Evolutionary conservation across 257 asterid species (phyloP), one percentile per base, ranked within the genome.

Genomic region (Przewalskia tangutica): DNA sequence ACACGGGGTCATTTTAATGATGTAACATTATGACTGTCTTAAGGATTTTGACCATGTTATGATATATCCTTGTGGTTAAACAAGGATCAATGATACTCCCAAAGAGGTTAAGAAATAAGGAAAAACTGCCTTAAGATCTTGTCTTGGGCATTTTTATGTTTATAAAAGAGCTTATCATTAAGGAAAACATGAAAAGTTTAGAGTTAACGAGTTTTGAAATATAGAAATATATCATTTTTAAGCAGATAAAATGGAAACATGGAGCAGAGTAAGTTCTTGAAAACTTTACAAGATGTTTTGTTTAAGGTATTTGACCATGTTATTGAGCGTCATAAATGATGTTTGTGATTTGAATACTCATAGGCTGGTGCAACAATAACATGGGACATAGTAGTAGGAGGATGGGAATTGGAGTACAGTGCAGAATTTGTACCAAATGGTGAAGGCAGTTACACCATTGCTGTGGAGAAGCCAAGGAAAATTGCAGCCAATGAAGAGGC

Each of bases 301-400:
- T 59, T 77, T 11, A 46, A 80, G 12, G 58, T 63, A 23, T 62
- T 27, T 54, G 67, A 59, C 38, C 20, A 79, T n/a, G 32, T 34
- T 34, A 17, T 51, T 77, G 46, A 51, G 55, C 32, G 27, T 68
- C 5, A 54, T 46, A n/a, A 46, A 62, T 75, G 62, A 75, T 63
- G 79, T 71, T 83, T 81, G 83, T 85, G 68, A 18, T 46, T 67
- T 81, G 60, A 68, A 46, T 27, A n/a, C 8, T 38, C 48, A 51
- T 18, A 38, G 98, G 94, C 13, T 1, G 95, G 96, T 48, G 90
- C 98, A n/a, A 88, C 91, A 5, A 93, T 94, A 79, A 82, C 89
- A 42, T 94, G 98, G 98, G 98, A 94, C 84, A 87, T 93, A 68
- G 97, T 94, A 67, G 97, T 93, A 9, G 97, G 97, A 80, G 97